Evolutionary conservation across 805 yeast species (phyloP).

Genomic region (Candida orba): DNA sequence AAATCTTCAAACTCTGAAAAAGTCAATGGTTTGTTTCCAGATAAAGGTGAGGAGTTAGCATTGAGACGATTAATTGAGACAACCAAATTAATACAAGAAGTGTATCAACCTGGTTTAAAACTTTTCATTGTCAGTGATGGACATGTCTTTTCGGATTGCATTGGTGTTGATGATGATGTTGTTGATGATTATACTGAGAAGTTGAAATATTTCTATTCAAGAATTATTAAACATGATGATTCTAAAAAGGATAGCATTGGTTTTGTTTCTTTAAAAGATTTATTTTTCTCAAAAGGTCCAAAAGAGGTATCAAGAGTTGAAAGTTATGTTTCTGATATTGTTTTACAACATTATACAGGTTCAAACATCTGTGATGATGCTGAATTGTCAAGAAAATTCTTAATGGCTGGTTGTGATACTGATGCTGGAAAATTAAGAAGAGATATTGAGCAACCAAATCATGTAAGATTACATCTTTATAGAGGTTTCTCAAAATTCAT

Average conservation of each 20-base stretch:
- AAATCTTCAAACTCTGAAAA: slow-evolving; percentile 51
- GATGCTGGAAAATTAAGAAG: slow-evolving; percentile 57
- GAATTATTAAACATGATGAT: slow-evolving; percentile 24
- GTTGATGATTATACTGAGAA: slow-evolving; percentile 42
- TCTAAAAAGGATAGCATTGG: slow-evolving; percentile 28
- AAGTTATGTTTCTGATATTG: slow-evolving; percentile 25
- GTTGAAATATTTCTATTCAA: slow-evolving; percentile 36
- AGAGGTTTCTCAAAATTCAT: slow-evolving; percentile 55
- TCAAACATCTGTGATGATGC: slow-evolving; percentile 31
- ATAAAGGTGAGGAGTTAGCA: slow-evolving; percentile 44
- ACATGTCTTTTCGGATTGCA: slow-evolving; percentile 58
- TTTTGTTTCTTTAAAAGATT: slow-evolving; percentile 34
- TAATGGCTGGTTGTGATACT: slow-evolving; percentile 40
- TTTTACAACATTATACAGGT: slow-evolving; percentile 31
- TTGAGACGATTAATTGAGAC: slow-evolving; percentile 30
- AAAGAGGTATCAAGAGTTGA: slow-evolving; percentile 22
- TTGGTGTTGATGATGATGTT: slow-evolving; percentile 51
- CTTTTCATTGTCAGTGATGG: slow-evolving; percentile 57
- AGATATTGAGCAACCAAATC: slow-evolving; percentile 51
- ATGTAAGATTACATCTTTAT: slow-evolving; percentile 45
- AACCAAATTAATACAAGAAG: slow-evolving; percentile 24
- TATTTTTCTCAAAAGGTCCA: slow-evolving; percentile 26
- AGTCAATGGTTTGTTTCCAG: slow-evolving; percentile 43
- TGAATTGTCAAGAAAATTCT: slow-evolving; percentile 32
- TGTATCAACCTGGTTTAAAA: slow-evolving; percentile 50